Conservation (phyloP, 1,139 yeast genomes). For the Blastobotrys arbuscula region DNA sequence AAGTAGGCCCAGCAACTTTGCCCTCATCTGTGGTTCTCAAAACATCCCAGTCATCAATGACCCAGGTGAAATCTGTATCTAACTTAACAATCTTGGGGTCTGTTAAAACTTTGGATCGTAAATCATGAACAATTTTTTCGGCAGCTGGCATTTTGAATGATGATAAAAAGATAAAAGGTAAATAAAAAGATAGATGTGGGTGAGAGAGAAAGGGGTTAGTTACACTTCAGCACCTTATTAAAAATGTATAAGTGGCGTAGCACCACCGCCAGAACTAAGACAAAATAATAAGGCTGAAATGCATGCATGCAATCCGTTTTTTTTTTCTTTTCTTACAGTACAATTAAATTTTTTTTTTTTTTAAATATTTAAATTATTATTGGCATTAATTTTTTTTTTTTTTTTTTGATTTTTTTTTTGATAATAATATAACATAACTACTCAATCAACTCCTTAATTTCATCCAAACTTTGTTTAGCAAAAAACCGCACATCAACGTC, state of each 20-base stretch:
- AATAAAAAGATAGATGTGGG: background rate
- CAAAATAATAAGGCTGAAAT: background rate
- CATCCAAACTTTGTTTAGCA: constrained; percentile 50
- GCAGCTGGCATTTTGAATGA: constrained; percentile 6
- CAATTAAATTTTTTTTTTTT: background rate
- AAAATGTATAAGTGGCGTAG: background rate
- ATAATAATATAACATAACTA: background rate
- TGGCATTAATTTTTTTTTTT: background rate
- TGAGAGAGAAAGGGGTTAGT: background rate
- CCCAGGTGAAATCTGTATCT: constrained; percentile 58
- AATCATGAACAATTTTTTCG: constrained; percentile 11
- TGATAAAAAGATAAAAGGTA: background rate
- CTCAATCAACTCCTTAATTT: constrained; percentile 22
- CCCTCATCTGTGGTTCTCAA: constrained; percentile 29
- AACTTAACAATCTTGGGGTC: constrained; percentile 23
- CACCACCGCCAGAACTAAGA: background rate
- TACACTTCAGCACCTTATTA: background rate
- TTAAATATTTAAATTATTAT: background rate
- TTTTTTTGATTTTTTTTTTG: too few relatives aligned
- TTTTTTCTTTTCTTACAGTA: background rate
- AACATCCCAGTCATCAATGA: constrained; percentile 57
- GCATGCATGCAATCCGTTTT: background rate
- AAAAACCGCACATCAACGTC: constrained; percentile 90
- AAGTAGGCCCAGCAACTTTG: constrained; percentile 43
- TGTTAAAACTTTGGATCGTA: constrained; percentile 12